A percentile compares a stretch with the other conserved stretches of the same genome.
These are phyloP conservation scores for Gautieria morchelliformis DNA, from an alignment of 768 basidiomycete genomes.

Conservation along the genomic window DNA sequence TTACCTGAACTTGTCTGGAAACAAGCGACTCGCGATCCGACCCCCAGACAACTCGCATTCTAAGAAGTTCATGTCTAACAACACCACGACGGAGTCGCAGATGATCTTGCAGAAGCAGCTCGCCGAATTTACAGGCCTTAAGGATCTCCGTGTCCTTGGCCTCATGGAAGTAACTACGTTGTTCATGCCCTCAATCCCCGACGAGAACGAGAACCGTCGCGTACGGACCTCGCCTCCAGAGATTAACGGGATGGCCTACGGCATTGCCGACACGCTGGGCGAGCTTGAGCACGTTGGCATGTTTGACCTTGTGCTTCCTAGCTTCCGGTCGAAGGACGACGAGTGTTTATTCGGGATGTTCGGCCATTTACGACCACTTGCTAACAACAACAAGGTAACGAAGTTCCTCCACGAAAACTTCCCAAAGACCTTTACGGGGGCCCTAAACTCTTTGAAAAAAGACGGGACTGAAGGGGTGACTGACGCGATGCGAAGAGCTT, in stretches of 20 bases:
- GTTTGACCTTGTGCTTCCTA: slow-evolving; percentile 85
- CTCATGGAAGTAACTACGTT: slow-evolving; percentile 88
- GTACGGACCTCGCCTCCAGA: slow-evolving; percentile 86
- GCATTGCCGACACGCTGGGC: slow-evolving; percentile 90
- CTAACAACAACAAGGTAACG: slow-evolving; percentile 54
- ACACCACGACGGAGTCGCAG: slow-evolving; percentile 16
- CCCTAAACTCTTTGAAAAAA: slow-evolving; percentile 42
- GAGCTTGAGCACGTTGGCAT: slow-evolving; percentile 70
- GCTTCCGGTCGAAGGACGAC: slow-evolving; percentile 65
- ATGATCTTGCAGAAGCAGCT: slow-evolving; percentile 33
- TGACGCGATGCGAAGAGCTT: slow-evolving; percentile 80
- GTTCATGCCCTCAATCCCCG: slow-evolving; percentile 43
- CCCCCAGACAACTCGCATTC: slow-evolving; percentile 37
- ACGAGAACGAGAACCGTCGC: slow-evolving; percentile 71
- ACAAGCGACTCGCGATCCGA: slow-evolving; percentile 94
- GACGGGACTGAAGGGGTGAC: slow-evolving; percentile 41
- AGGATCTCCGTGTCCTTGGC: slow-evolving; percentile 80
- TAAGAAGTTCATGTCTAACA: slow-evolving; percentile 21
- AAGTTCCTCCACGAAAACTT: slow-evolving; percentile 84
- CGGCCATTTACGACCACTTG: slow-evolving; percentile 45
- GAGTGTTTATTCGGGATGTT: slow-evolving; percentile 97
- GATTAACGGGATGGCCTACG: slow-evolving; percentile 89
- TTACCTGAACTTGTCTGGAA: slow-evolving; percentile 95
- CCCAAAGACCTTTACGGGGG: slow-evolving; percentile 45
- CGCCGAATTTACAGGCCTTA: slow-evolving; percentile 82